Evolutionary conservation across 2,329 filamentous ascomycete species (phyloP).

Genomic region (Sporothrix mexicana): DNA sequence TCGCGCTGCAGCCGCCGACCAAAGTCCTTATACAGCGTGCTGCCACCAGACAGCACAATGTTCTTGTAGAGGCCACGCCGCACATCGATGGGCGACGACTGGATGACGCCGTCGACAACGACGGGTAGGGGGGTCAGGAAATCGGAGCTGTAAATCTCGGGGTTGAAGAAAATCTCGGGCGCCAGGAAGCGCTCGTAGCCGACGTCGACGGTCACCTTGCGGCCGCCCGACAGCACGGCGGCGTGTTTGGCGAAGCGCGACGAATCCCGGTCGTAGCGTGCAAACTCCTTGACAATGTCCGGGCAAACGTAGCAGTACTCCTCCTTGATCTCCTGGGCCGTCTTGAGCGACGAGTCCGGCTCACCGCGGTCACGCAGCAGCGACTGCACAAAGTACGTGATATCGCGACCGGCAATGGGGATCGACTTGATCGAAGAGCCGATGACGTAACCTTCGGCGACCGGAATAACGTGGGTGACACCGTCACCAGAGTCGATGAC

Average conservation of each 20-base stretch:
- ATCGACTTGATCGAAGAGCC: conserved; percentile 99
- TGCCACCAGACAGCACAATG: conserved; percentile 96
- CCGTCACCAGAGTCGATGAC: conserved; percentile 99
- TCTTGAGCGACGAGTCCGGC: conserved; percentile 95
- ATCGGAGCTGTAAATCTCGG: conserved; percentile 98
- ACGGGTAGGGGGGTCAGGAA: conserved; percentile 93
- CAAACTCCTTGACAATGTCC: conserved; percentile 98
- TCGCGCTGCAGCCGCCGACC: conserved; percentile 94
- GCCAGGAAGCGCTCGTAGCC: conserved; percentile 98
- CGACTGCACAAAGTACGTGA: conserved; percentile 98
- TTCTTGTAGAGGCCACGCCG: conserved; percentile 98
- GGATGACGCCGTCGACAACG: conserved; percentile 95
- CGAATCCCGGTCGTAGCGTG: conserved; percentile 89
- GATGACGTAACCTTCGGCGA: conserved; percentile 98
- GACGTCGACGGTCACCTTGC: conserved; percentile 84
- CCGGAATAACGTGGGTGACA: conserved; percentile 98
- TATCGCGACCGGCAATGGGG: conserved; percentile 95
- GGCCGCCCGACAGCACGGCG: conserved; percentile 83
- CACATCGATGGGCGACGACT: conserved; percentile 96
- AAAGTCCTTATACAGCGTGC: conserved; percentile 98
- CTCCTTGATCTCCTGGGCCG: conserved; percentile 97
- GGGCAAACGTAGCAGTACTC: conserved; percentile 98
- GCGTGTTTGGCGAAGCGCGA: conserved; percentile 90
- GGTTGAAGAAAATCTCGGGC: conserved; percentile 99
- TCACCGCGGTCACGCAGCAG: conserved; percentile 94